phyloP scores from a whole-genome alignment of 345 rosid genomes.

The Lepidium africanum region DNA sequence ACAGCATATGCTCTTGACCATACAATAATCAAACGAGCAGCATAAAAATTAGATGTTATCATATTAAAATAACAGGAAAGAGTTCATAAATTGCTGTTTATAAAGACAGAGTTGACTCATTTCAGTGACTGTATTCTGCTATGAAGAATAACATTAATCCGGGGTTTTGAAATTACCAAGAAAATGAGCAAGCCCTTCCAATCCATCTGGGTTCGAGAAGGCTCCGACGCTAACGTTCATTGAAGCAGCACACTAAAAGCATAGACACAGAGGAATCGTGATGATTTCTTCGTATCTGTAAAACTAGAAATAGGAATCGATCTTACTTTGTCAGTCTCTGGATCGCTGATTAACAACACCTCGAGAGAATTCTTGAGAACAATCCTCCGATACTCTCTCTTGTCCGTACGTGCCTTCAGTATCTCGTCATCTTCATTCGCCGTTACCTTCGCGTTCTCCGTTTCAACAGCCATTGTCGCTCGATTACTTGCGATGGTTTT shows the following conservation, averaged over 20 bases:
- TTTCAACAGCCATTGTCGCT: conserved; percentile 37
- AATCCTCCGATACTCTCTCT: conserved; percentile 58
- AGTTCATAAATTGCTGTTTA: neutral
- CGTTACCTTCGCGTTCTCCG: conserved; percentile 17
- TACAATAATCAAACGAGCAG: neutral
- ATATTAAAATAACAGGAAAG: too few relatives aligned
- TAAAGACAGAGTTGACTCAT: neutral
- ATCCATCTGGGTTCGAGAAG: conserved; percentile 64
- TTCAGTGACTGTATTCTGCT: neutral
- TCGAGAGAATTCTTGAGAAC: conserved; percentile 57
- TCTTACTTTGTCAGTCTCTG: conserved; percentile 70
- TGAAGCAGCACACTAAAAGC: conserved; percentile 73
- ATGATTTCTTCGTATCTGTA: too few relatives aligned
- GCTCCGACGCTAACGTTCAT: conserved; percentile 74
- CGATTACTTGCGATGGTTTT: neutral
- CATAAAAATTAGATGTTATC: neutral
- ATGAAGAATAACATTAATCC: neutral
- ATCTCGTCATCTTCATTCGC: conserved; percentile 26
- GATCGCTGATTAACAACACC: conserved; percentile 71
- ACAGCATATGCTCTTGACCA: conserved; percentile 75
- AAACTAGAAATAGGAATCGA: neutral
- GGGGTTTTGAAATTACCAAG: conserved; percentile 41
- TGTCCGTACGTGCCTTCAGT: conserved; percentile 60
- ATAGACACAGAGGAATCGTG: neutral
- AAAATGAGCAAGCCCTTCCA: conserved; percentile 91